A percentile compares a stretch with the other conserved stretches of the same genome.
phyloP scores from a whole-genome alignment of 257 asterid genomes.

The Gentiana dahurica region DNA sequence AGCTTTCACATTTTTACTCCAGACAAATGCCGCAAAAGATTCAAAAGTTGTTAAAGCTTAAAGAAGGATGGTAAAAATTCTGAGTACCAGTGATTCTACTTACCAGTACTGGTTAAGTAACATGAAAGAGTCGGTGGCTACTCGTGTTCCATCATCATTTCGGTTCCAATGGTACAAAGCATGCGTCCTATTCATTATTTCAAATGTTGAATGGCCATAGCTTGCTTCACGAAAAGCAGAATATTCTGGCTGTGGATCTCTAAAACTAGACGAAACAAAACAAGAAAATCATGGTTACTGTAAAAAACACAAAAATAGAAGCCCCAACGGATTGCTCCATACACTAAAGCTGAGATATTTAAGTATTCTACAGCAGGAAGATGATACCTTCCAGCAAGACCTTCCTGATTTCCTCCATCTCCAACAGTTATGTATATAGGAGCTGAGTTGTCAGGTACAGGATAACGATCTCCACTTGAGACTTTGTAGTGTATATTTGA shows the following conservation, averaged over 20 bases:
- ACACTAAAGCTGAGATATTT: background rate
- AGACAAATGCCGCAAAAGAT: background rate
- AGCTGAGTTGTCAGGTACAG: conserved; percentile 71
- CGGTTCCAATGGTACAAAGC: conserved; percentile 94
- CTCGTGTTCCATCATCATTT: conserved; percentile 76
- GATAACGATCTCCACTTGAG: conserved; percentile 42
- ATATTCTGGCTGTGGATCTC: conserved; percentile 88
- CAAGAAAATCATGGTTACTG: no score
- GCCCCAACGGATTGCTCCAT: no score
- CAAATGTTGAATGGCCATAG: conserved; percentile 88
- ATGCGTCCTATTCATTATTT: conserved; percentile 77
- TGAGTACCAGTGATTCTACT: conserved; percentile 9
- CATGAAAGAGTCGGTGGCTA: conserved; percentile 61
- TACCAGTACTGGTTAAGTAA: conserved; percentile 87
- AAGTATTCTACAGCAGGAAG: background rate
- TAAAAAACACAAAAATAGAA: background rate
- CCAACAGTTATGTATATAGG: conserved; percentile 93
- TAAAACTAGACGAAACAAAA: conserved; percentile 40
- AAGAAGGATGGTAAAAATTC: no score
- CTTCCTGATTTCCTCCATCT: conserved; percentile 99
- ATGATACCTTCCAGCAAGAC: conserved; percentile 66
- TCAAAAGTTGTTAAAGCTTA: background rate
- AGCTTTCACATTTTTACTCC: background rate
- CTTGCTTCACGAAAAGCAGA: conserved; percentile 98
- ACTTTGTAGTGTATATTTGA: conserved; percentile 52